These are phyloP conservation scores for Blastobotrys americana DNA, from an alignment of 805 yeast species.

Conservation along the genomic window DNA sequence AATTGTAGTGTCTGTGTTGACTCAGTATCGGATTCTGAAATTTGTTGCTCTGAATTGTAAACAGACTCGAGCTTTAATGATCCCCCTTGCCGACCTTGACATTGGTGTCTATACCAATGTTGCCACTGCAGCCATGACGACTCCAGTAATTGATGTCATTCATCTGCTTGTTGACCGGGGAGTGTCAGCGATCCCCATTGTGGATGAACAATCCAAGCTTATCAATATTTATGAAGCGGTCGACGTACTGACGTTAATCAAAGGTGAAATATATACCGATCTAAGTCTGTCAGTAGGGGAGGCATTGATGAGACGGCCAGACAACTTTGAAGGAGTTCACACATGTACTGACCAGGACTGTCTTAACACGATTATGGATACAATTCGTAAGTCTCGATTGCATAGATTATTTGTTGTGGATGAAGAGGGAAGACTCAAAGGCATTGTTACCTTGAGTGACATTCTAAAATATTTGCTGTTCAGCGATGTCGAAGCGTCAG, in stretches of 20 bases:
- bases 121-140: conserved; percentile 78
- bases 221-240: conserved; percentile 93
- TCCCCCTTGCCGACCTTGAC: conserved; percentile 63
- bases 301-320: conserved; percentile 86
- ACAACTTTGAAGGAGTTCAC: conserved; percentile 95
- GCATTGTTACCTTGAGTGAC: conserved; percentile 87
- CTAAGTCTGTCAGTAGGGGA: conserved; percentile 89
- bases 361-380: conserved; percentile 83
- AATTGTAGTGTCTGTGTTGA: conserved; percentile 88
- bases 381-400: conserved; percentile 81
- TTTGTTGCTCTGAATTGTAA: conserved; percentile 94
- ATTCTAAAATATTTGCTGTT: conserved; percentile 74
- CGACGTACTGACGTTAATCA: conserved; percentile 84
- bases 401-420: conserved; percentile 92
- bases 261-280: conserved; percentile 91
- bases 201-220: conserved; percentile 63
- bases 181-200: conserved; percentile 90
- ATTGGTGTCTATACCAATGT: conserved; percentile 46
- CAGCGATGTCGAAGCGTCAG: conserved; percentile 7
- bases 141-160: conserved; percentile 92
- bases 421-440: conserved; percentile 64
- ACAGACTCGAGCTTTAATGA: conserved; percentile 75
- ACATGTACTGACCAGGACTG: conserved; percentile 87
- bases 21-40: conserved; percentile 92
- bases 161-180: conserved; percentile 67